These are phyloP conservation scores for Plasmodium vivax DNA, from an alignment of 169 alveolate genomes.

Conservation along the genomic window DNA sequence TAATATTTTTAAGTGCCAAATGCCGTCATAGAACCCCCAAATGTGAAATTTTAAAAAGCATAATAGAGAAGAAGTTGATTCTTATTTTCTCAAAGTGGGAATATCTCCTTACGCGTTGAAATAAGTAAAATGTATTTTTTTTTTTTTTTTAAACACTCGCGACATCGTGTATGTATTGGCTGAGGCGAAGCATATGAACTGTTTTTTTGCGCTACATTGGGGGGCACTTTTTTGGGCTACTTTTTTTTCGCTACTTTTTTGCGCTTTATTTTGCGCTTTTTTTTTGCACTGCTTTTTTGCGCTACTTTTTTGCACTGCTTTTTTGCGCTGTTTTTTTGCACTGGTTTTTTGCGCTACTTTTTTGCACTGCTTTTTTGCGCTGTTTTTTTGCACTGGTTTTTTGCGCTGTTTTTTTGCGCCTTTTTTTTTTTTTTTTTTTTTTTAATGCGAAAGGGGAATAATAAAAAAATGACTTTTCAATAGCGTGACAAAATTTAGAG, in stretches of 20 bases:
- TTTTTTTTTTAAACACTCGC: not conserved
- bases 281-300: too few relatives aligned
- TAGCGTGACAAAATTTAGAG: not conserved
- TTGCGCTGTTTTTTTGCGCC: too few relatives aligned
- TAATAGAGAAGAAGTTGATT: not conserved
- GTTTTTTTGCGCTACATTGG: not conserved
- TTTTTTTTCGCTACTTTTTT: too few relatives aligned
- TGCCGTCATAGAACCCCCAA: not conserved
- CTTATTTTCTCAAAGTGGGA: not conserved
- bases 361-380: too few relatives aligned
- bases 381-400: too few relatives aligned
- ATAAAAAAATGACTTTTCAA: not conserved
- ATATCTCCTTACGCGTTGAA: not conserved
- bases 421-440: not conserved
- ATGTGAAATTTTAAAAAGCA: not conserved
- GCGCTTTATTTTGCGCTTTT: not conserved
- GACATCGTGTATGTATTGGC: not conserved
- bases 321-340: too few relatives aligned
- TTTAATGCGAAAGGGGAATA: not conserved
- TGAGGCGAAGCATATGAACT: not conserved
- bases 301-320: too few relatives aligned
- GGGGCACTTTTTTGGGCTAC: too few relatives aligned
- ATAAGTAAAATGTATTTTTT: not conserved
- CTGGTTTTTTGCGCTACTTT: too few relatives aligned
- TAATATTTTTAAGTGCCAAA: not conserved